A percentile compares a stretch with the other conserved stretches of the same genome.
These are phyloP conservation scores for Xylaria sp. DNA, from an alignment of 2,329 filamentous ascomycete species.

Conservation along the genomic window DNA sequence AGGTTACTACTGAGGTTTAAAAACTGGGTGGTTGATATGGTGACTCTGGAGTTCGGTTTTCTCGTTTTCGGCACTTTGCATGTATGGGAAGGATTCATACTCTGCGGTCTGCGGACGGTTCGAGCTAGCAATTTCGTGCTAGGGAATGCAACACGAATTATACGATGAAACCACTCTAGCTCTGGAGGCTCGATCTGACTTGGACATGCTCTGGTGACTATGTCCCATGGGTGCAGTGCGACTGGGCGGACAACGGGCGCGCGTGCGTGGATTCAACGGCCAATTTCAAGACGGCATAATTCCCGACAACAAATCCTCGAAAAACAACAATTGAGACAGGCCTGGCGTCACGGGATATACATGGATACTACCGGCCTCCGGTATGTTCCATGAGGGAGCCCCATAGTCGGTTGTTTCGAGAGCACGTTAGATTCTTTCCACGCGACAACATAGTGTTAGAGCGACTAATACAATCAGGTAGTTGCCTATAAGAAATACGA, in stretches of 20 bases:
- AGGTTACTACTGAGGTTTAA: constrained; percentile 92
- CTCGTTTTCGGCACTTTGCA: constrained; percentile 34
- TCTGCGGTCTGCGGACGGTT: constrained; percentile 34
- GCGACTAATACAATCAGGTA: constrained; percentile 5
- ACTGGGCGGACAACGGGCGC: constrained; percentile 2
- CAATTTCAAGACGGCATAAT: constrained; percentile 6
- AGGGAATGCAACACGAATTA: constrained; percentile 33
- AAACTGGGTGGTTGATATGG: constrained; percentile 26
- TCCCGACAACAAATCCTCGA: constrained; percentile 7
- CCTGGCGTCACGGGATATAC: not conserved
- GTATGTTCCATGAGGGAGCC: not conserved
- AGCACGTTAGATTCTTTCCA: constrained; percentile 3
- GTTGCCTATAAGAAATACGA: constrained; percentile 9
- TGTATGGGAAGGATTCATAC: constrained; percentile 34
- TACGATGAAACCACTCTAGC: constrained; percentile 27
- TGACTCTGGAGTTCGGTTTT: constrained; percentile 32
- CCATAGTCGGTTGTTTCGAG: constrained; percentile 4
- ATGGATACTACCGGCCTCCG: not conserved
- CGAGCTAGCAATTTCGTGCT: constrained; percentile 34
- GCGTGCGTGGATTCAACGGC: constrained; percentile 3
- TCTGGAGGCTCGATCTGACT: constrained; percentile 11
- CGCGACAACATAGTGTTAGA: not conserved
- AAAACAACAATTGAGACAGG: constrained; percentile 3
- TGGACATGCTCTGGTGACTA: constrained; percentile 12
- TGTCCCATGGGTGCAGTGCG: constrained; percentile 16